Percentiles rank a stretch among this genome's conserved stretches.
Evolutionary conservation across 345 rosid species (phyloP).

Genomic region (Linum usitatissimum): DNA sequence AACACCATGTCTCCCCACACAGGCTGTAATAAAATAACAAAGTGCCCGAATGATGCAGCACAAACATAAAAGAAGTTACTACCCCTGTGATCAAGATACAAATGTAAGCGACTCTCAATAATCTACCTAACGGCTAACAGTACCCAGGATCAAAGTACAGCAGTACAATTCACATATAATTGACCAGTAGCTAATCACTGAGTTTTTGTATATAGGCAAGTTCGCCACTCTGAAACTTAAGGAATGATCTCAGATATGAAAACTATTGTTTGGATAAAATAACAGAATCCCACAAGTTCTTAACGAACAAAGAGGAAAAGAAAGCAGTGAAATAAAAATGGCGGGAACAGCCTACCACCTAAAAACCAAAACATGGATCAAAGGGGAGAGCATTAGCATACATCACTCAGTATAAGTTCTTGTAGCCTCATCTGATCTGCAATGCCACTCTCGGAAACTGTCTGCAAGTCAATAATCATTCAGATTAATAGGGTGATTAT

Average conservation of each 20-base stretch:
- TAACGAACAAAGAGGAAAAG: not conserved
- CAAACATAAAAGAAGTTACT: not conserved
- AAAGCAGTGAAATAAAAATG: not conserved
- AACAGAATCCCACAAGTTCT: not conserved
- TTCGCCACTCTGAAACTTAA: not conserved
- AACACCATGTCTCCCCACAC: not conserved
- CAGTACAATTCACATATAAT: not conserved
- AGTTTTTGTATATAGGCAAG: no score
- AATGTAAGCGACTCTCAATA: not conserved
- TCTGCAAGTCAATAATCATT: slow-evolving; percentile 32
- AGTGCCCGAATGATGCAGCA: not conserved
- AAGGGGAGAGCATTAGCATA: slow-evolving; percentile 25
- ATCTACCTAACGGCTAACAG: not conserved
- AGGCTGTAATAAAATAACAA: not conserved
- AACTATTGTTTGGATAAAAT: not conserved
- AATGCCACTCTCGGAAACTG: slow-evolving; percentile 76
- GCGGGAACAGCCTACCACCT: not conserved
- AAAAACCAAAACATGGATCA: slow-evolving; percentile 1
- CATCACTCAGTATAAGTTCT: slow-evolving; percentile 69
- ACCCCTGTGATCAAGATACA: not conserved
- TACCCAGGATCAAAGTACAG: not conserved
- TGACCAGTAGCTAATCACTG: not conserved
- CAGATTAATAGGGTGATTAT: not conserved
- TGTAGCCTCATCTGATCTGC: slow-evolving; percentile 85
- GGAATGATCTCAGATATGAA: not conserved